phyloP scores from a whole-genome alignment of 345 rosid species.

The Linum lewisii region DNA sequence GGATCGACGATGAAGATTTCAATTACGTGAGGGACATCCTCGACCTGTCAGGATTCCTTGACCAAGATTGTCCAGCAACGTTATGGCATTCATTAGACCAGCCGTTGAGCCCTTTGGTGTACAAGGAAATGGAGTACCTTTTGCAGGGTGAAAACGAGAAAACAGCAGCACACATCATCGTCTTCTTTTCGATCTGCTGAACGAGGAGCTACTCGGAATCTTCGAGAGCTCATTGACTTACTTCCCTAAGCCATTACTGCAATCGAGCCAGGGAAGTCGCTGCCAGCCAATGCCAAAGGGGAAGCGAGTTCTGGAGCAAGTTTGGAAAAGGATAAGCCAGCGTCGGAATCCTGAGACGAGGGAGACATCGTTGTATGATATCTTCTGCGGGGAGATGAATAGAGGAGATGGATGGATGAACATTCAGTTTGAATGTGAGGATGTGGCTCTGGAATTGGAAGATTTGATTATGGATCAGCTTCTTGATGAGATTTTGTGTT shows the following conservation, averaged over 20 bases:
- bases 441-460: conserved; percentile 62
- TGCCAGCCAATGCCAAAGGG: conserved; percentile 31
- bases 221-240: conserved; percentile 30
- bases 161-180: conserved; percentile 25
- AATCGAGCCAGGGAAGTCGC: conserved; percentile 16
- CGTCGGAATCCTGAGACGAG: conserved; percentile 13
- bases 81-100: conserved; percentile 55
- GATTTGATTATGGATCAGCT: conserved; percentile 56
- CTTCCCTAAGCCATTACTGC: conserved; percentile 46
- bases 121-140: conserved; percentile 34
- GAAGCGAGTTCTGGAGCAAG: conserved; percentile 41
- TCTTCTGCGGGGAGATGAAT: conserved; percentile 43
- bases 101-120: conserved; percentile 55
- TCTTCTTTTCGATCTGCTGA: conserved; percentile 56
- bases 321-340: conserved; percentile 50
- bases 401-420: conserved; percentile 61
- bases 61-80: conserved; percentile 14
- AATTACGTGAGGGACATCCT: conserved; percentile 46
- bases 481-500: conserved; percentile 34
- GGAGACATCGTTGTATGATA: conserved; percentile 49
- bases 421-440: conserved; percentile 42
- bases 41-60: conserved; percentile 50
- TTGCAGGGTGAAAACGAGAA: conserved; percentile 10
- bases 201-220: conserved; percentile 47
- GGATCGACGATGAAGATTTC: conserved; percentile 31